These are phyloP conservation scores for Pharnaceum exiguum DNA, from an alignment of 148 eudicot genomes.

Conservation along the genomic window DNA sequence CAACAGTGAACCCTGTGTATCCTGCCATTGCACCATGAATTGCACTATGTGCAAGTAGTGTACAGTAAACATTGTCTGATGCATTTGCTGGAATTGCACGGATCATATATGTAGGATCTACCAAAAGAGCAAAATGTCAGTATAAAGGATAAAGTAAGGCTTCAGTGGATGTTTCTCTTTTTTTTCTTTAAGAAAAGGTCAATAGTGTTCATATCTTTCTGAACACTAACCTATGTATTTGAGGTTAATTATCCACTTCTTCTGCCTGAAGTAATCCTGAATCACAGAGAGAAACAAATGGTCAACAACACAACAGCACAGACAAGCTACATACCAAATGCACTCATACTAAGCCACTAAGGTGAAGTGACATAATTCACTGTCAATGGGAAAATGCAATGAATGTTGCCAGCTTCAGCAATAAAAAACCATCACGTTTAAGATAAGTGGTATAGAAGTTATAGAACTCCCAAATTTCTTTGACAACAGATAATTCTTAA, in stretches of 20 bases:
- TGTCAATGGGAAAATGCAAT: neutral
- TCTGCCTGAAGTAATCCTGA: conserved; percentile 41
- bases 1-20: conserved; percentile 42
- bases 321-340: neutral
- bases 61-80: conserved; percentile 41
- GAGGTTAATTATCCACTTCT: conserved; percentile 32
- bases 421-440: no score
- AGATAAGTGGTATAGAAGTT: no score
- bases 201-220: no score
- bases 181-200: neutral
- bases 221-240: conserved; percentile 44
- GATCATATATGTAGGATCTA: conserved; percentile 39
- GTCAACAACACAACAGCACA: neutral
- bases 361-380: neutral
- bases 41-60: conserved; percentile 41
- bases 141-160: neutral
- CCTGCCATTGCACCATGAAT: conserved; percentile 50
- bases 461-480: no score
- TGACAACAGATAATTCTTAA: no score
- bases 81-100: conserved; percentile 42
- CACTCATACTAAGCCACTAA: neutral
- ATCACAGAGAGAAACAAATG: neutral
- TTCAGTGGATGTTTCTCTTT: neutral
- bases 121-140: neutral
- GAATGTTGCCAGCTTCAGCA: no score